Conservation (phyloP, 306 rosid genomes). For the Sicyos baderoa region DNA sequence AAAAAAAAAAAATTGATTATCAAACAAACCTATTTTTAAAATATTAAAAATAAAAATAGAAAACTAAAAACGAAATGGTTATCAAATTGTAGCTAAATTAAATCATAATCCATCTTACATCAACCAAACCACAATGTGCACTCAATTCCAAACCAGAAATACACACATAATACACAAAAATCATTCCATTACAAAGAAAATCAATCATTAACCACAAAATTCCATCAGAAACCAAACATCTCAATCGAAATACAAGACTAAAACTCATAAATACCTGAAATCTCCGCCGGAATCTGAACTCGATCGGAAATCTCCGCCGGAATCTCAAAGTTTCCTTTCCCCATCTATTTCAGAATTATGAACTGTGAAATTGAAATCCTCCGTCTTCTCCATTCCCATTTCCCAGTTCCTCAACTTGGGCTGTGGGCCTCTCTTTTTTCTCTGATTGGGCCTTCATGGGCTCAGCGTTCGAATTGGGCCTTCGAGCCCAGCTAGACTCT, state of each 20-base stretch:
- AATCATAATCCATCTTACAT: background rate
- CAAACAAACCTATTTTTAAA: no score
- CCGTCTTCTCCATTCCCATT: background rate
- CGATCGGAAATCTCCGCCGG: background rate
- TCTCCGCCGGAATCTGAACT: background rate
- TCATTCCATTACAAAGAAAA: background rate
- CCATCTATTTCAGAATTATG: background rate
- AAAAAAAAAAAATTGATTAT: no score
- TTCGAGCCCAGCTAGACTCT: background rate
- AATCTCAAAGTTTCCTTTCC: background rate
- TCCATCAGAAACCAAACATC: background rate
- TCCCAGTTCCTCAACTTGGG: background rate
- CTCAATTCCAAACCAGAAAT: background rate
- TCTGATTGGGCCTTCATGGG: background rate
- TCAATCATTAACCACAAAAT: background rate
- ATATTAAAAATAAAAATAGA: no score
- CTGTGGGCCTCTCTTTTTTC: background rate
- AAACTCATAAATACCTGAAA: background rate
- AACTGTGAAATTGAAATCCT: background rate
- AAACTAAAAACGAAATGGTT: no score
- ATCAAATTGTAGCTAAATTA: no score
- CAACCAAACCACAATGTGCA: background rate
- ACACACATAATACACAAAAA: background rate
- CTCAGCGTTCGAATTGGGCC: background rate
- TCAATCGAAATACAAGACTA: background rate